A percentile compares a stretch with the other conserved stretches of the same genome.
These are phyloP conservation scores for Skeletonema menzelii DNA, from an alignment of 108 stramenopile genomes.

Conservation along the genomic window DNA sequence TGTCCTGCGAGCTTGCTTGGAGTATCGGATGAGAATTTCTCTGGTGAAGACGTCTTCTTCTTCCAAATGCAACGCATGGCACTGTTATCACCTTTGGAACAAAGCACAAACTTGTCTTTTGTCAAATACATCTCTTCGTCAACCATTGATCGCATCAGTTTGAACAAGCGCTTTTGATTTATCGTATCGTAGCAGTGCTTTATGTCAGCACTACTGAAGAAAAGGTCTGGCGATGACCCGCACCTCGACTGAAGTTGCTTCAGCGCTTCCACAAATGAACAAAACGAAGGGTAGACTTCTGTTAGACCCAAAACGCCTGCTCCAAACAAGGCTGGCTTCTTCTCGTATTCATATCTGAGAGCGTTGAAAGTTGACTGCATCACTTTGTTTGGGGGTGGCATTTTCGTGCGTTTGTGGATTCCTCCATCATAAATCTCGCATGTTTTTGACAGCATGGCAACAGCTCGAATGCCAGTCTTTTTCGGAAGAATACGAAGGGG, in stretches of 20 bases:
- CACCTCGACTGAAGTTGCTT: not conserved
- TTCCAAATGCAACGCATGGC: slow-evolving; percentile 38
- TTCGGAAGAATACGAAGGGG: slow-evolving; percentile 77
- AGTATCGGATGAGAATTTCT: slow-evolving; percentile 12
- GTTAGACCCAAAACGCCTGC: slow-evolving; percentile 65
- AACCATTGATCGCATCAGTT: slow-evolving; percentile 49
- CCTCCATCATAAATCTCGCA: slow-evolving; percentile 5
- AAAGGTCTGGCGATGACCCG: slow-evolving; percentile 29
- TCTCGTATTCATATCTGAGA: slow-evolving; percentile 61
- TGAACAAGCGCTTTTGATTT: slow-evolving; percentile 63
- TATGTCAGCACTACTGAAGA: slow-evolving; percentile 83
- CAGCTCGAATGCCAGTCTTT: slow-evolving; percentile 75
- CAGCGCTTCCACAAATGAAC: slow-evolving; percentile 44
- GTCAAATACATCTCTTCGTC: slow-evolving; percentile 66
- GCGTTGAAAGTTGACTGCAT: slow-evolving; percentile 66
- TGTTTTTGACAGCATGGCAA: slow-evolving; percentile 66
- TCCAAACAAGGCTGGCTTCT: slow-evolving; percentile 52
- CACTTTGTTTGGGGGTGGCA: slow-evolving; percentile 54
- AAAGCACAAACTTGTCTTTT: slow-evolving; percentile 55
- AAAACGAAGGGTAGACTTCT: slow-evolving; percentile 67
- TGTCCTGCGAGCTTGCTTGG: slow-evolving; percentile 17
- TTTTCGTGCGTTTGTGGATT: not conserved
- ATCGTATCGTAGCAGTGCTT: slow-evolving; percentile 86
- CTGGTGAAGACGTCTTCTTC: slow-evolving; percentile 31
- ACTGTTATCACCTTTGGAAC: slow-evolving; percentile 36